Evolutionary conservation across 148 eudicot genomes (phyloP), one percentile per base, ranked within the genome.

Genomic region (Rhododendron ovatum): DNA sequence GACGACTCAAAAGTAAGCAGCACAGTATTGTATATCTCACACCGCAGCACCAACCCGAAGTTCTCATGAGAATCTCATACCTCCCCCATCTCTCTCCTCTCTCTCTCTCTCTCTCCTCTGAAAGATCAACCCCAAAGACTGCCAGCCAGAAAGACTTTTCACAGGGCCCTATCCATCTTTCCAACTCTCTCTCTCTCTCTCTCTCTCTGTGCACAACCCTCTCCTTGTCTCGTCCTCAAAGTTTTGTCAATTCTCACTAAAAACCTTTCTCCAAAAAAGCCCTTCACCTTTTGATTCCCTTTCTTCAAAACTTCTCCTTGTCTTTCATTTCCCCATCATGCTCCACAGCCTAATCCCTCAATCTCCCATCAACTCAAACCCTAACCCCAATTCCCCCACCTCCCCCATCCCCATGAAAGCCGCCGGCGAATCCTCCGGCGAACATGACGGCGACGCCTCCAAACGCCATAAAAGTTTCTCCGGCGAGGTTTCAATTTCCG

Each of bases 341-440:
- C 91, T 88, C 67, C 87, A 90, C n/a, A 76, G 85, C 73, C 85
- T 86, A n/a, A 51, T 81, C n/a, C 80, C 82, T 48, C 88, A 86
- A 41, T n/a, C 85, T 4, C 78, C 83, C 73, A 22, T 75, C 84
- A 67, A 33, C 43, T 55, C 65, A 35, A 61, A 41, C 15, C 77
- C 77, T 20, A 65, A n/a, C 24, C 50, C 75, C 26, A 63, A 10
- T 6, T 39, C 73, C 2, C 26, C 84, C 50, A 7, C 86, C 48
- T 39, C 82, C 35, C 3, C 83, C 82, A 88, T 87, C 35, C 3
- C 83, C 79, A 88, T 87, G 88, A 53, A 39, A 61, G 20, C 33
- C 59, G 18, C 17, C 18, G n/a, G 33, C 28, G 80, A 80, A 18
- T 35, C 85, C 57, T 7, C 85, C 41, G 7, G 61, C 33, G 61